Base-by-base conservation (phyloP, 768 basidiomycete species). In the Wakefieldia striispora region DNA sequence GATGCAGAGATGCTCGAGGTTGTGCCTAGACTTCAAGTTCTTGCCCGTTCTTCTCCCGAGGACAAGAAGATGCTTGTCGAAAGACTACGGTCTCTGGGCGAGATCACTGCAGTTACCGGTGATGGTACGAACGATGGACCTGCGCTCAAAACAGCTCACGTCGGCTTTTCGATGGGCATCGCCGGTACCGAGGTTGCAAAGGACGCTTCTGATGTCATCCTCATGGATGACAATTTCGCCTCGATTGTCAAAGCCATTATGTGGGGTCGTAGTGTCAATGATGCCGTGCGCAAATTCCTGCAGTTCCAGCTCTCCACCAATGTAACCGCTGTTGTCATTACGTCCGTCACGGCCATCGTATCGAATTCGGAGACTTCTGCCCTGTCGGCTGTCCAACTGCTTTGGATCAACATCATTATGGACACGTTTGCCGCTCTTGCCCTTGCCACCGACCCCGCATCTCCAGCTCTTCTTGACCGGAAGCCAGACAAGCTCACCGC, bases 381-480 rank as follows among this genome's bases (percentile, higher is more conserved):
- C n/a, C 74, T 99, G 24, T 86, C 90, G 20, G 95, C 97, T 27
- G 97, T 99, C 1, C 97, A 99, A 65, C 72, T 99, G 6, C 82
- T 99, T 19, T 99, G 97, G 95, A 92, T 97, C 70, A 97, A 97
- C 75, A 87, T 98, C 54, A 95, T 95, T 68, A 95, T 95, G 94
- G 95, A 97, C 65, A 95, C 93, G 2, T 97, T 99, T 64, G 97
- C 97, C 48, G 97, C 97, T 21, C 83, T 98, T 43, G 97, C 97
- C 12, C 82, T 99, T 43, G 95, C 97, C 16, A 98, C 97, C 21
- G 97, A 98, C 67, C 95, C 94, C 9, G 95, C 97, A 1, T 82
- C 86, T 2, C 84, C 84, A 40, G 66, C 74, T 6, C 79, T 91
- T 29, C 82, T 99, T 38, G 77, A 97, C 47, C 85, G 95, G 61